A percentile compares a stretch with the other conserved stretches of the same genome.
Conservation (phyloP, 495 filamentous ascomycete genomes). For the Penicillium subrubescens region DNA sequence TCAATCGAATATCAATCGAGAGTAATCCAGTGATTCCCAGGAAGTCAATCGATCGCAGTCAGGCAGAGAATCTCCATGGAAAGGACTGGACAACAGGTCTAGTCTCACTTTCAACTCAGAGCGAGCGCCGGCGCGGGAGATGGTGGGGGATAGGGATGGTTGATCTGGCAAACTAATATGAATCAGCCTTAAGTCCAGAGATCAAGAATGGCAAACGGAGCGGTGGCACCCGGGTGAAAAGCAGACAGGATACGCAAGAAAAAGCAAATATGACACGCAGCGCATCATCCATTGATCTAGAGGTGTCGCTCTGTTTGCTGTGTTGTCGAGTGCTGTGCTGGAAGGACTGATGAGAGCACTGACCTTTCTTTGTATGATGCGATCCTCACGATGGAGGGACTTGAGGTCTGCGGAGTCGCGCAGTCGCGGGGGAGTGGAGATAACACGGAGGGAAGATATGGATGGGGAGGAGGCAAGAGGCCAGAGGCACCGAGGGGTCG, state of each 20-base stretch:
- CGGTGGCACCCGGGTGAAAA: not conserved
- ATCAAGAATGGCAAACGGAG: not conserved
- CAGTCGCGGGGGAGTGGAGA: constrained; percentile 10
- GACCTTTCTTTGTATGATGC: not conserved
- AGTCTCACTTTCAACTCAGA: too few relatives aligned
- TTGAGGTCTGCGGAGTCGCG: not conserved
- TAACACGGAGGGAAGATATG: not conserved
- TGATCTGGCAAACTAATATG: not conserved
- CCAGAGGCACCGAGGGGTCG: not conserved
- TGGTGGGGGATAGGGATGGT: not conserved
- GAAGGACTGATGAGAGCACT: not conserved
- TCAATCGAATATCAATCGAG: not conserved
- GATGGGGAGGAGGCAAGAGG: not conserved
- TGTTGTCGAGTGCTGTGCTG: not conserved
- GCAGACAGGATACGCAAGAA: not conserved
- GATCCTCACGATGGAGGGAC: not conserved
- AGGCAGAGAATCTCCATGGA: not conserved
- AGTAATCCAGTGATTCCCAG: not conserved
- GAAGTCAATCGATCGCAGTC: not conserved
- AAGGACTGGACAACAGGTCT: not conserved
- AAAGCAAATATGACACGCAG: not conserved
- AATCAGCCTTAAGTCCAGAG: not conserved
- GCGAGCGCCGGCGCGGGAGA: constrained; percentile 1
- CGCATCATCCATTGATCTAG: not conserved
- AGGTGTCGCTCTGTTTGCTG: not conserved